Percentiles rank a stretch among this genome's conserved stretches.
Conservation (phyloP, 1,284 basidiomycete species). For the Fistulinella cinereoalba region DNA sequence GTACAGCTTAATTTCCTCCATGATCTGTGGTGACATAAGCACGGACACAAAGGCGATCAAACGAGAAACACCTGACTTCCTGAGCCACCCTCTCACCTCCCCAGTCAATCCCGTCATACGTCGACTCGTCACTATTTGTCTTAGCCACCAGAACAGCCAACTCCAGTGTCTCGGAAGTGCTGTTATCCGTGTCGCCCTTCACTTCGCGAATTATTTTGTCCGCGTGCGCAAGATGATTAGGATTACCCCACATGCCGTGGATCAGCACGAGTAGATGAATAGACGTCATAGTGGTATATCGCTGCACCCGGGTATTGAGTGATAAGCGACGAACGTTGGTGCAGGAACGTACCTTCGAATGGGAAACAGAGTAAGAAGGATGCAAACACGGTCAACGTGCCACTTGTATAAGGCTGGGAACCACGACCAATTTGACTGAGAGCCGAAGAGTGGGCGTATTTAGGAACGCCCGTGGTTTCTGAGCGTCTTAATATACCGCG, state of each 20-base stretch:
- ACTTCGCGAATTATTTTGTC: slow-evolving; percentile 43
- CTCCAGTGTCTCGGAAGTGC: slow-evolving; percentile 17
- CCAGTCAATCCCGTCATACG: slow-evolving; percentile 77
- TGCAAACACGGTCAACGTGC: slow-evolving; percentile 9
- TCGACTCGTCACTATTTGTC: slow-evolving; percentile 55
- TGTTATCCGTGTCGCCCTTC: slow-evolving; percentile 19
- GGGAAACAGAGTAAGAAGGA: neutral
- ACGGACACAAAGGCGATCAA: neutral
- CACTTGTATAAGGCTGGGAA: too few relatives aligned
- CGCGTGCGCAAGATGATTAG: slow-evolving; percentile 49
- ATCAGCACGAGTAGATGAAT: slow-evolving; percentile 68
- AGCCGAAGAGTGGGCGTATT: neutral
- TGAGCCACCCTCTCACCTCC: slow-evolving; percentile 64
- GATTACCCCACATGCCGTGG: slow-evolving; percentile 85
- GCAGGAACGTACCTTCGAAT: slow-evolving; percentile 4
- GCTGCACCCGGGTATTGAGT: neutral
- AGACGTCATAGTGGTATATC: slow-evolving; percentile 22
- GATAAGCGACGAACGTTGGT: neutral
- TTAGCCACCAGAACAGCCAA: slow-evolving; percentile 51
- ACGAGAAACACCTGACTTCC: slow-evolving; percentile 47
- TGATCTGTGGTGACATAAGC: slow-evolving; percentile 40
- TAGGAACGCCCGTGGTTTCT: neutral
- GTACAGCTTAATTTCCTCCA: slow-evolving; percentile 50
- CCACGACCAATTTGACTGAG: neutral
- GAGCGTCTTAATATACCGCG: neutral